phyloP scores from a whole-genome alignment of 106 monocot genomes.

The Chionographis japonica region DNA sequence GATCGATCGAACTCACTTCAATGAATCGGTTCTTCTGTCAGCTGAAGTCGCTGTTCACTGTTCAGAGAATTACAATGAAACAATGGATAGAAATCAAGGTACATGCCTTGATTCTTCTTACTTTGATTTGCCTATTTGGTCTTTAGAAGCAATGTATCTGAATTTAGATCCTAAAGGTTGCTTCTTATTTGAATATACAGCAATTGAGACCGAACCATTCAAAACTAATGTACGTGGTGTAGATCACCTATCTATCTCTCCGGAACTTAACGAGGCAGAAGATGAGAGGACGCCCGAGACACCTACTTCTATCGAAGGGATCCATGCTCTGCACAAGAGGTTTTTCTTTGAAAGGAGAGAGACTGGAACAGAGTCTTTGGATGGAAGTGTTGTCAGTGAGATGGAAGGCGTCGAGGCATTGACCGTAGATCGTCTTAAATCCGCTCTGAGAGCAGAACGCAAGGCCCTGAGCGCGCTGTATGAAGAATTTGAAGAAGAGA shows the following conservation, averaged over 20 bases:
- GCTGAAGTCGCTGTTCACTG: constrained; percentile 7
- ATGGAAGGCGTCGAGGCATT: constrained; percentile 13
- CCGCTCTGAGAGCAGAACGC: constrained; percentile 27
- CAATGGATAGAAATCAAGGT: constrained; percentile 32
- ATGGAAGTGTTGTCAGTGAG: constrained; percentile 35
- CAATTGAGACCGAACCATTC: not conserved
- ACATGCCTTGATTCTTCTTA: not conserved
- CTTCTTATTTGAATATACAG: not conserved
- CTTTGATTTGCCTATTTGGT: not conserved
- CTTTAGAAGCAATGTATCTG: not conserved
- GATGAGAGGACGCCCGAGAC: constrained; percentile 31
- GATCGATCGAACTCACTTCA: constrained; percentile 18
- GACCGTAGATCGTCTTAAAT: constrained; percentile 25
- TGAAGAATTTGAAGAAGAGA: constrained; percentile 44
- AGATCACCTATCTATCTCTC: not conserved
- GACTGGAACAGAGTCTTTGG: constrained; percentile 23
- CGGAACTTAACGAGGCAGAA: constrained; percentile 19
- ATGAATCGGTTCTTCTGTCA: constrained; percentile 11
- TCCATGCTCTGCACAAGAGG: constrained; percentile 18
- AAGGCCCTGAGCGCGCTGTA: constrained; percentile 25
- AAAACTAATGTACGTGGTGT: not conserved
- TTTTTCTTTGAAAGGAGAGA: constrained; percentile 27
- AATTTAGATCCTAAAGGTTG: not conserved
- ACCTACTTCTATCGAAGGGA: constrained; percentile 16
- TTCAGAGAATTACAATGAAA: constrained; percentile 12